Conservation (phyloP, 2,329 filamentous ascomycete genomes). For the Pseudopithomyces maydicus region DNA sequence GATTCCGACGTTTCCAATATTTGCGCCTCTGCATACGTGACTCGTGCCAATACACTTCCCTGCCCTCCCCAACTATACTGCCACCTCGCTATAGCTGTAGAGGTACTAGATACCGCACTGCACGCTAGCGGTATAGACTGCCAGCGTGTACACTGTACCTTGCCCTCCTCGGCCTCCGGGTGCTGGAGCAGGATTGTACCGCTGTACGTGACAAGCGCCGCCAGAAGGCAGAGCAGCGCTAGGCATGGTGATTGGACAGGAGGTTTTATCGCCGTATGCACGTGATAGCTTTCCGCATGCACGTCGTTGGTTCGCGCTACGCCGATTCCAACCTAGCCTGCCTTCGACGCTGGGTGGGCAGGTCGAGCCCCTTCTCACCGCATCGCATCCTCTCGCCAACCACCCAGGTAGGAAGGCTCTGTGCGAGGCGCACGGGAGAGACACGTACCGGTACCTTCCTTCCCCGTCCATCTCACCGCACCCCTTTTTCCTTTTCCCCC, state of each 20-base stretch:
- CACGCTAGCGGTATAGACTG: neutral
- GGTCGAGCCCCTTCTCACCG: neutral
- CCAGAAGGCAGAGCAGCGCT: neutral
- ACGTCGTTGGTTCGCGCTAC: neutral
- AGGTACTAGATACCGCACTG: neutral
- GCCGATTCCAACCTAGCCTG: neutral
- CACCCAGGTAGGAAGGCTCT: no score
- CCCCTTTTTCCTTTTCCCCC: no score
- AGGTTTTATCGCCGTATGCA: constrained; percentile 4
- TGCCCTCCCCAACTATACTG: neutral
- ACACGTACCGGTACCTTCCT: no score
- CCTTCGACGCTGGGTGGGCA: neutral
- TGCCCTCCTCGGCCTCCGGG: neutral
- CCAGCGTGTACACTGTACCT: constrained; percentile 3
- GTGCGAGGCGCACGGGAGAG: no score
- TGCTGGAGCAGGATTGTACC: neutral
- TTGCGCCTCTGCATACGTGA: neutral
- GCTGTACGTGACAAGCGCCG: constrained; percentile 4
- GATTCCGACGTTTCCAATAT: constrained; percentile 1
- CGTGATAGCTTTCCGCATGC: neutral
- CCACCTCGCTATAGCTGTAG: neutral
- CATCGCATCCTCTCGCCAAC: no score
- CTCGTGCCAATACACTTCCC: neutral
- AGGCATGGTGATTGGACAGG: constrained; percentile 1
- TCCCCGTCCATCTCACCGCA: no score